Conservation (phyloP, 1,284 basidiomycete species). For the Vanrija sp. region DNA sequence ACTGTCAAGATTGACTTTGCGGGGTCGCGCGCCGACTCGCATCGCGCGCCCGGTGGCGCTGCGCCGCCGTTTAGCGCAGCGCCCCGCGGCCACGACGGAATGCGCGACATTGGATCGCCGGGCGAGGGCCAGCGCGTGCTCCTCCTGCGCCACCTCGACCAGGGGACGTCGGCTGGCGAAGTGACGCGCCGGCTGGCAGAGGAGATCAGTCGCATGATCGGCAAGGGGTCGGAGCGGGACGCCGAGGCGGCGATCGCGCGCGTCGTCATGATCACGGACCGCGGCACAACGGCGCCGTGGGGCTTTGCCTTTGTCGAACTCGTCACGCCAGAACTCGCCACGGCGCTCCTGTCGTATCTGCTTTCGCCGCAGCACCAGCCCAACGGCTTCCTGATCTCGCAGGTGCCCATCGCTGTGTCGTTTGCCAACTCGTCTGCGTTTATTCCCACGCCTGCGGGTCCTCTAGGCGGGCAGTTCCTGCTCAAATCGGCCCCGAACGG, state of each 20-base stretch:
- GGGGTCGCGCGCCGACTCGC: constrained; percentile 6
- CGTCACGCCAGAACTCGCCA: constrained; percentile 64
- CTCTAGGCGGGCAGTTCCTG: constrained; percentile 31
- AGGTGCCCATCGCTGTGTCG: constrained; percentile 77
- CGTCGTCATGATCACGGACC: constrained; percentile 81
- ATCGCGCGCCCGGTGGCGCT: constrained; percentile 34
- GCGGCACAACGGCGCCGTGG: constrained; percentile 73
- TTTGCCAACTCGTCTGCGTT: constrained; percentile 84
- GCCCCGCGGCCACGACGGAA: constrained; percentile 68
- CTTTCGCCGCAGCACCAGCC: constrained; percentile 80
- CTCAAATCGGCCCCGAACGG: constrained; percentile 31
- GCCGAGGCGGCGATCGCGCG: constrained; percentile 78
- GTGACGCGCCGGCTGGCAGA: constrained; percentile 54
- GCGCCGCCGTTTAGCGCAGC: constrained; percentile 29
- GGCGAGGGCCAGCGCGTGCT: constrained; percentile 56
- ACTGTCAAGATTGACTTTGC: constrained; percentile 89
- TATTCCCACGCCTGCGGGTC: constrained; percentile 62
- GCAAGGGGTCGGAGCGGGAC: constrained; percentile 65
- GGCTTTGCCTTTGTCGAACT: constrained; percentile 91
- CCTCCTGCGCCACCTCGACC: constrained; percentile 80
- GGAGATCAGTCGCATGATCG: constrained; percentile 58
- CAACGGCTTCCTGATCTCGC: constrained; percentile 78
- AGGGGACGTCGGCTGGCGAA: constrained; percentile 63
- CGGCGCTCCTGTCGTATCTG: constrained; percentile 67
- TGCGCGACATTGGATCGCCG: constrained; percentile 70